Evolutionary conservation across 2,329 filamentous ascomycete species (phyloP).

Genomic region (Microcyclospora tardicrescens): DNA sequence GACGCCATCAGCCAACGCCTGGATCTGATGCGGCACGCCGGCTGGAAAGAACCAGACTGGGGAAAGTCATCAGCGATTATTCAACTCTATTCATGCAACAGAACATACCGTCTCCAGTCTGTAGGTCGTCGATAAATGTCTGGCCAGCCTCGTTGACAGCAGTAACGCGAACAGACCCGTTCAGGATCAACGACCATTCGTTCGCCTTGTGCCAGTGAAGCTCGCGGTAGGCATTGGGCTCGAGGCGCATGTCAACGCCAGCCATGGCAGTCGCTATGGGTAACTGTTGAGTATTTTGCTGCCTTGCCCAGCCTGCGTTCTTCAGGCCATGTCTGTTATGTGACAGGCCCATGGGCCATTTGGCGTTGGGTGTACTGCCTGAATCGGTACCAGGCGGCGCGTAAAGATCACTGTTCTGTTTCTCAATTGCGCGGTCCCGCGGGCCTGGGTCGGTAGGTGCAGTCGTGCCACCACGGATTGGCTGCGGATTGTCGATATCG

Average conservation of each 20-base stretch:
- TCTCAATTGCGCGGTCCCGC: slow-evolving; percentile 24
- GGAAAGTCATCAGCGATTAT: background rate
- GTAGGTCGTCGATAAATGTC: slow-evolving; percentile 21
- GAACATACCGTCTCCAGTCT: slow-evolving; percentile 9
- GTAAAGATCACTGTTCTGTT: slow-evolving; percentile 28
- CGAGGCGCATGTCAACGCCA: slow-evolving; percentile 29
- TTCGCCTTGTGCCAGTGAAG: slow-evolving; percentile 24
- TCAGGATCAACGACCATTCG: slow-evolving; percentile 21
- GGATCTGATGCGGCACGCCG: slow-evolving; percentile 16
- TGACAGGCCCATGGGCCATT: slow-evolving; percentile 31
- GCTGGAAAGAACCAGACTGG: slow-evolving; percentile 14
- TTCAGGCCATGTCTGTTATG: slow-evolving; percentile 29
- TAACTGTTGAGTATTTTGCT: slow-evolving; percentile 27
- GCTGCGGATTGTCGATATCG: slow-evolving; percentile 28
- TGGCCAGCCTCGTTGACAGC: slow-evolving; percentile 21
- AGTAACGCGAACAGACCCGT: slow-evolving; percentile 18
- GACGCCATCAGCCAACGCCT: slow-evolving; percentile 36
- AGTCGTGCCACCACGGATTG: slow-evolving; percentile 25
- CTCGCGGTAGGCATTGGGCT: slow-evolving; percentile 22
- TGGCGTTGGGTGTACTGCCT: slow-evolving; percentile 27
- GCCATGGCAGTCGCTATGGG: slow-evolving; percentile 30
- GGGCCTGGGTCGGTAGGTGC: slow-evolving; percentile 27
- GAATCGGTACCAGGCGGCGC: slow-evolving; percentile 27
- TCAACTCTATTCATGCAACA: background rate
- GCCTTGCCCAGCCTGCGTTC: slow-evolving; percentile 29